phyloP scores from a whole-genome alignment of 176 grass and related monocot genomes.

The Oryza longistaminata region DNA sequence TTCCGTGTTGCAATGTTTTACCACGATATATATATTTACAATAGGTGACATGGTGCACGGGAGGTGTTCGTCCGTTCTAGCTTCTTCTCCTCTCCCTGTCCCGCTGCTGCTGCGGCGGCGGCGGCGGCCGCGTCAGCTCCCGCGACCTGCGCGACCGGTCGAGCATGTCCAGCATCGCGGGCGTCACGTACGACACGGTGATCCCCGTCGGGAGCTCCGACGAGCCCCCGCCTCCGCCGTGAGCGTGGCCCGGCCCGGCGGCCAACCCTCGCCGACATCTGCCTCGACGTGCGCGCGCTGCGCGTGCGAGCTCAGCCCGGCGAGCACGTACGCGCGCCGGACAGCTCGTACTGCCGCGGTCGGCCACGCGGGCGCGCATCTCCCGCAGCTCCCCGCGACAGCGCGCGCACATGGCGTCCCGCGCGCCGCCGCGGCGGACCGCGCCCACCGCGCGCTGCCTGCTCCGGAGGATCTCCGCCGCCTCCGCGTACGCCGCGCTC shows the following conservation, averaged over 20 bases:
- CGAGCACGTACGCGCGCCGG: slow-evolving; percentile 62
- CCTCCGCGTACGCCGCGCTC: slow-evolving; percentile 52
- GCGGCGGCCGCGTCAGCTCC: slow-evolving; percentile 5
- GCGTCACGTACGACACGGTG: slow-evolving; percentile 60
- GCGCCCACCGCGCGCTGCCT: slow-evolving; percentile 27
- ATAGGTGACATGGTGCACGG: neutral
- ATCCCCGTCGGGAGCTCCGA: slow-evolving; percentile 15
- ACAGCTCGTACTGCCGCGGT: slow-evolving; percentile 48
- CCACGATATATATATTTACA: too few species aligned
- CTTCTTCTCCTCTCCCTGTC: slow-evolving; percentile 29
- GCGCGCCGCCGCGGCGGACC: slow-evolving; percentile 37
- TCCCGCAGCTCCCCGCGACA: slow-evolving; percentile 54
- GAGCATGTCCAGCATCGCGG: slow-evolving; percentile 70
- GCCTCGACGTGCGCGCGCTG: slow-evolving; percentile 59
- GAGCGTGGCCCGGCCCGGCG: neutral
- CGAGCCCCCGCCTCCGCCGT: neutral
- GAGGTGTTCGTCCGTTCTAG: neutral
- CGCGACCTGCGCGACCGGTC: slow-evolving; percentile 45
- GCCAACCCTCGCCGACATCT: slow-evolving; percentile 12
- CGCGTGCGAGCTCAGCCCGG: slow-evolving; percentile 65
- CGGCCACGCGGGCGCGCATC: slow-evolving; percentile 58
- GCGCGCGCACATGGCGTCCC: slow-evolving; percentile 42
- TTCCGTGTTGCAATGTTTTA: too few species aligned
- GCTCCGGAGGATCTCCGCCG: slow-evolving; percentile 41
- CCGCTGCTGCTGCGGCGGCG: neutral